These are phyloP conservation scores for Melastoma candidum DNA, from an alignment of 441 rosid genomes.

Conservation along the genomic window DNA sequence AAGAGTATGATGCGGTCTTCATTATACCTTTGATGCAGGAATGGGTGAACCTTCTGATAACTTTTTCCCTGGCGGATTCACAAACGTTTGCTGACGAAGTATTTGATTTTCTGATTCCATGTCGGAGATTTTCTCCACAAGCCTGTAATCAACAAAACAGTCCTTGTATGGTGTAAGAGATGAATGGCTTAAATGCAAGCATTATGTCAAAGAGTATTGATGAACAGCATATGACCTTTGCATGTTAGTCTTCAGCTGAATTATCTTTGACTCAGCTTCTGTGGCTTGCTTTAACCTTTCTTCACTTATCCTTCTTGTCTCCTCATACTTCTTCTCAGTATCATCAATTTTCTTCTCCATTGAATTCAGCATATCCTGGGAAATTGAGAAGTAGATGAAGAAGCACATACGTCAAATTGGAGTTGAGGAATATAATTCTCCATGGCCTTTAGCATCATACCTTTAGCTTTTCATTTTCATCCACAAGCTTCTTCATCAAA, in stretches of 20 bases:
- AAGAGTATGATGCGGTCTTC: conserved; percentile 12
- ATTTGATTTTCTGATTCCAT: conserved; percentile 65
- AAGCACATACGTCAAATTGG: too few species aligned
- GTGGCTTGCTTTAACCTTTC: conserved; percentile 62
- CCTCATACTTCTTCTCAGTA: conserved; percentile 74
- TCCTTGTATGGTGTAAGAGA: background rate
- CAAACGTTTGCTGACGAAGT: conserved; percentile 49
- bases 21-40: conserved; percentile 39
- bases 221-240: conserved; percentile 47
- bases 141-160: conserved; percentile 34
- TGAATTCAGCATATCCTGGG: conserved; percentile 65
- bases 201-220: background rate
- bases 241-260: conserved; percentile 72
- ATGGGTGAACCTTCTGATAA: conserved; percentile 38
- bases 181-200: background rate
- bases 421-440: background rate
- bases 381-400: conserved; percentile 7
- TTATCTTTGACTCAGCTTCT: conserved; percentile 75
- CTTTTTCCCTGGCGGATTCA: conserved; percentile 31
- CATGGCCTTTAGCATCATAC: conserved; percentile 14
- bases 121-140: conserved; percentile 76
- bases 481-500: conserved; percentile 45
- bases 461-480: conserved; percentile 83
- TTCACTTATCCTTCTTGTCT: conserved; percentile 69
- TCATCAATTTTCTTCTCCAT: conserved; percentile 73